These are phyloP conservation scores for Monilinia fructicola DNA, from an alignment of 2,329 filamentous ascomycete species.

Conservation along the genomic window DNA sequence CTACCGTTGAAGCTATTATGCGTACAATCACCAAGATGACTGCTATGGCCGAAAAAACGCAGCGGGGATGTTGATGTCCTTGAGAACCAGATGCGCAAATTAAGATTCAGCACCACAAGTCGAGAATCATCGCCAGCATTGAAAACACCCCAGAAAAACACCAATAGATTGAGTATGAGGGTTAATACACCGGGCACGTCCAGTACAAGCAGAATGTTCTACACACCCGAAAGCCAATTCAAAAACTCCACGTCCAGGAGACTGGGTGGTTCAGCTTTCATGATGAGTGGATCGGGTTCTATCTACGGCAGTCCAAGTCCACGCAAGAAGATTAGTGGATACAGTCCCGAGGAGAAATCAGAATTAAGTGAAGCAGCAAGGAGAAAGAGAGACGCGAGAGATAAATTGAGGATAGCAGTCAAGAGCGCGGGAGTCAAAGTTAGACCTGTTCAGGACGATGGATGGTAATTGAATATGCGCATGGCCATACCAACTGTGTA, in stretches of 20 bases:
- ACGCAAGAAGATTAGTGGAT: conserved; percentile 63
- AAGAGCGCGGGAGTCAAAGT: conserved; percentile 38
- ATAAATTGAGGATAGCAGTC: conserved; percentile 47
- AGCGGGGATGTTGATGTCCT: conserved; percentile 88
- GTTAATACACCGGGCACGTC: conserved; percentile 30
- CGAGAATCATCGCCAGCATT: conserved; percentile 48
- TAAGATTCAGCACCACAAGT: conserved; percentile 52
- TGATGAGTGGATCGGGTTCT: conserved; percentile 31
- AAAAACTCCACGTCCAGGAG: conserved; percentile 31
- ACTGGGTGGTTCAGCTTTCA: conserved; percentile 24
- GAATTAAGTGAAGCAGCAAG: conserved; percentile 54
- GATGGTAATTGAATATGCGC: background rate
- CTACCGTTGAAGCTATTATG: conserved; percentile 88
- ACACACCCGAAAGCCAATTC: conserved; percentile 37
- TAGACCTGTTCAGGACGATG: conserved; percentile 36
- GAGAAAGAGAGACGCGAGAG: conserved; percentile 53
- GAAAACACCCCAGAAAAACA: conserved; percentile 39
- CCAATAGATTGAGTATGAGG: conserved; percentile 31
- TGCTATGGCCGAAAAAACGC: conserved; percentile 81
- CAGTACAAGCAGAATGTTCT: conserved; percentile 36
- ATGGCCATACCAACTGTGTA: background rate
- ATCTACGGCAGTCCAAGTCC: conserved; percentile 40
- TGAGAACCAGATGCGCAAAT: conserved; percentile 78
- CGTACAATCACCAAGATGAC: conserved; percentile 94
- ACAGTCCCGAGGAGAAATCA: conserved; percentile 58